These are phyloP conservation scores for Cercis canadensis DNA, from an alignment of 306 rosid species.

Conservation along the genomic window DNA sequence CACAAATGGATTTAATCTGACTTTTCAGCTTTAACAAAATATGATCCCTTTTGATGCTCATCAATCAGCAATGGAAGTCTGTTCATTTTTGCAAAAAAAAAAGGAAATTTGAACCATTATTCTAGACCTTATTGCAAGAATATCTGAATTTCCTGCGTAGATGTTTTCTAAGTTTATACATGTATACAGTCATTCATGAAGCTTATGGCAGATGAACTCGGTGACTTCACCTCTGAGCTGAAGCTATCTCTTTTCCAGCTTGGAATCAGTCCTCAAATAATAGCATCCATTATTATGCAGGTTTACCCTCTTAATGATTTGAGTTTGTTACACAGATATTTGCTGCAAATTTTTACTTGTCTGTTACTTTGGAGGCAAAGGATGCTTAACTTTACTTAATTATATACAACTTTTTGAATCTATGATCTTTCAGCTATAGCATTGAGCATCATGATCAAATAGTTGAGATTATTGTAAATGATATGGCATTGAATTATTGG, in stretches of 20 bases:
- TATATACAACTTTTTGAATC: constrained; percentile 7
- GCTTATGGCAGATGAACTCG: constrained; percentile 93
- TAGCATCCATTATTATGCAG: constrained; percentile 98
- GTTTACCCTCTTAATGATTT: constrained; percentile 46
- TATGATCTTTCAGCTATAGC: constrained; percentile 1
- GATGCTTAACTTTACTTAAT: constrained; percentile 23
- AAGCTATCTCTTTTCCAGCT: constrained; percentile 96
- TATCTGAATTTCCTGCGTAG: constrained; percentile 21
- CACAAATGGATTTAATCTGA: not conserved
- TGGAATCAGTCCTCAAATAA: constrained; percentile 97
- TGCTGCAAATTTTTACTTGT: constrained; percentile 10
- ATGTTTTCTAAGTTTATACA: constrained; percentile 39
- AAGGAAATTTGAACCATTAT: constrained; percentile 11
- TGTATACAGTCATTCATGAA: constrained; percentile 46
- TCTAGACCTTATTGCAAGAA: constrained; percentile 4
- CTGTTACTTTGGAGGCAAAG: constrained; percentile 31
- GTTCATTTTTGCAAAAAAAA: constrained; percentile 12
- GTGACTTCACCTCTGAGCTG: constrained; percentile 82
- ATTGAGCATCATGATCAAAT: not conserved
- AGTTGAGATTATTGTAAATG: not conserved
- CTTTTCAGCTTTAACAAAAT: not conserved
- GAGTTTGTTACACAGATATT: constrained; percentile 13
- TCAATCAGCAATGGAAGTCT: not conserved
- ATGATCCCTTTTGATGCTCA: constrained; percentile 8
- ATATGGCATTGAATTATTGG: constrained; percentile 13